Percentiles rank a stretch among this genome's conserved stretches.
Evolutionary conservation across 257 asterid species (phyloP).

Genomic region (Nicotiana noctiflora): DNA sequence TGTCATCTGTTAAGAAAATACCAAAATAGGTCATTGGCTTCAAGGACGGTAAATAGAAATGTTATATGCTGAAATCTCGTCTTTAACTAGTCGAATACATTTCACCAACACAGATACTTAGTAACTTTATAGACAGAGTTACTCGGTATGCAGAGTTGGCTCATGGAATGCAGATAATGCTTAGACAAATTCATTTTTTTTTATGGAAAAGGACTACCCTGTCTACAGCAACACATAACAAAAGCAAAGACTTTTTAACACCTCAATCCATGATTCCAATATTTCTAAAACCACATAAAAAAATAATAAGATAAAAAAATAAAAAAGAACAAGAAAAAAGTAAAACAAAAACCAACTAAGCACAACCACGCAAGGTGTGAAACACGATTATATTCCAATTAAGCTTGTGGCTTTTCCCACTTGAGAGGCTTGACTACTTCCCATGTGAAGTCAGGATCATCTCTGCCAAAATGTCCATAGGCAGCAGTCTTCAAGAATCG

Average conservation of each 20-base stretch:
- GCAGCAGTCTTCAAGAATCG: slow-evolving; percentile 14
- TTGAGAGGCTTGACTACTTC: slow-evolving; percentile 11
- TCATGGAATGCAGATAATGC: too few species aligned
- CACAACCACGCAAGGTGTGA: not conserved
- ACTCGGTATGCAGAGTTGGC: not conserved
- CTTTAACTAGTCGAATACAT: not conserved
- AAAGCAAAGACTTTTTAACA: not conserved
- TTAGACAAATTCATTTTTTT: too few species aligned
- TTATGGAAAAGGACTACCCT: not conserved
- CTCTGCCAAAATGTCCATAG: slow-evolving; percentile 10
- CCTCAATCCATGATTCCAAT: not conserved
- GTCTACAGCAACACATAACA: not conserved
- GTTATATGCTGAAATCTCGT: too few species aligned
- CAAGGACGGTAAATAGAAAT: not conserved
- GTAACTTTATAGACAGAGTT: not conserved
- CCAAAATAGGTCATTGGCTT: not conserved
- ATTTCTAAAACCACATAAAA: not conserved
- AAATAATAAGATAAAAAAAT: not conserved
- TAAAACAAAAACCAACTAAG: not conserved
- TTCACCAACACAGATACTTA: not conserved
- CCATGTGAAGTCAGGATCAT: slow-evolving; percentile 9
- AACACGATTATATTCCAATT: not conserved
- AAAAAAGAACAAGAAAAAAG: not conserved
- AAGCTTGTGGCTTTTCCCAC: slow-evolving; percentile 5
- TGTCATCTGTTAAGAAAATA: not conserved